phyloP scores from a whole-genome alignment of 306 rosid genomes.

The Malus domestica region DNA sequence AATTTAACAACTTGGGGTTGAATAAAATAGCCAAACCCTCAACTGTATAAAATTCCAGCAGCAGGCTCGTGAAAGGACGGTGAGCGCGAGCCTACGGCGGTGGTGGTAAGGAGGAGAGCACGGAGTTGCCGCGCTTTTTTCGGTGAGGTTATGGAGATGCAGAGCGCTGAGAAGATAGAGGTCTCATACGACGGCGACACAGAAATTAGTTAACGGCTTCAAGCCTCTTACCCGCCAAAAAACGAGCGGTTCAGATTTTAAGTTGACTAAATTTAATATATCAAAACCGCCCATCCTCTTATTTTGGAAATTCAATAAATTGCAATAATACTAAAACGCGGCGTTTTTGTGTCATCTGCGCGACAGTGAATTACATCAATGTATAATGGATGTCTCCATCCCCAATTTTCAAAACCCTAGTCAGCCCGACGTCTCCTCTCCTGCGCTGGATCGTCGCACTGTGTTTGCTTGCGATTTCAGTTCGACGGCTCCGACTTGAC shows the following conservation, averaged over 20 bases:
- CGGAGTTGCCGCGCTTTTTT: conserved; percentile 68
- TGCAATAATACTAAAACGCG: background rate
- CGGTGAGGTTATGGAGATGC: conserved; percentile 43
- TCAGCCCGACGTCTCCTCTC: background rate
- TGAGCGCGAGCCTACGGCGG: conserved; percentile 7
- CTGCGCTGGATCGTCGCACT: background rate
- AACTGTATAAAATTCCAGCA: conserved; percentile 52
- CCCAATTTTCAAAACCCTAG: background rate
- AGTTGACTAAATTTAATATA: background rate
- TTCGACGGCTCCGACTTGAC: background rate
- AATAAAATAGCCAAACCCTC: conserved; percentile 53
- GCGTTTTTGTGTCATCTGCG: background rate
- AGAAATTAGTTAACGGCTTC: background rate
- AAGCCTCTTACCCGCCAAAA: conserved; percentile 8
- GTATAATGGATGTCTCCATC: background rate
- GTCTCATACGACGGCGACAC: conserved; percentile 23
- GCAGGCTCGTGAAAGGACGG: conserved; percentile 62
- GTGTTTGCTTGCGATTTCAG: background rate
- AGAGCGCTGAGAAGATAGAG: conserved; percentile 12
- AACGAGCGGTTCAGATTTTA: background rate
- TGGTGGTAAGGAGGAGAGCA: conserved; percentile 53
- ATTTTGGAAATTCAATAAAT: background rate
- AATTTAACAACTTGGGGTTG: conserved; percentile 60
- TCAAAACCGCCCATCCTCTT: background rate
- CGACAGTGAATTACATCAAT: background rate